phyloP scores from a whole-genome alignment of 148 eudicot species.

The Dianthus caryophyllus region DNA sequence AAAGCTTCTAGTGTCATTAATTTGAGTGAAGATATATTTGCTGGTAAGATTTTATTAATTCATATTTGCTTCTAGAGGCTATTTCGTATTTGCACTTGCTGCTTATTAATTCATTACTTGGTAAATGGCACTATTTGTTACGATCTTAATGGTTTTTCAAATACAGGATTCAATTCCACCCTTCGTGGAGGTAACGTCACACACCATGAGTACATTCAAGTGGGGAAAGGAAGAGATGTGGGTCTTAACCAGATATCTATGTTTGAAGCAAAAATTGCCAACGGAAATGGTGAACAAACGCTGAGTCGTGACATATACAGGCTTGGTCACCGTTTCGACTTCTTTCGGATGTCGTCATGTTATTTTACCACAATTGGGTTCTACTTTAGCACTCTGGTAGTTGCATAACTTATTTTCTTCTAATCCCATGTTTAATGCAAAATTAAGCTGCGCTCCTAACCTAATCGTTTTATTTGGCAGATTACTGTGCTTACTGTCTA shows the following conservation, averaged over 20 bases:
- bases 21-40: conserved; percentile 98
- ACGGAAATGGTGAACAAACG: conserved; percentile 99
- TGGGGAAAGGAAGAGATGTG: conserved; percentile 98
- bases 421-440: not conserved
- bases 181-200: conserved; percentile 99
- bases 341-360: conserved; percentile 90
- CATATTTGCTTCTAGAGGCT: not conserved
- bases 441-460: not conserved
- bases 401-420: conserved; percentile 1
- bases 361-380: conserved; percentile 95
- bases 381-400: conserved; percentile 94
- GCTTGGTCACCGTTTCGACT: conserved; percentile 98
- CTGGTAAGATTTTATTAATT: conserved; percentile 47
- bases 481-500: conserved; percentile 93
- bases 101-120: not conserved
- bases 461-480: conserved; percentile 34
- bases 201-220: conserved; percentile 98
- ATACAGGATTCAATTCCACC: conserved; percentile 89
- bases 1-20: conserved; percentile 95
- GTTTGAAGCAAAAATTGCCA: conserved; percentile 98
- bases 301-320: conserved; percentile 93
- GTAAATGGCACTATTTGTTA: not conserved
- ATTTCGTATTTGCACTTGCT: too few relatives aligned
- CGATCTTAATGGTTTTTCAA: conserved; percentile 12
- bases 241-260: conserved; percentile 96